Percentiles rank a stretch among this genome's conserved stretches.
These are phyloP conservation scores for Gentiana straminea DNA, from an alignment of 257 asterid species.

Conservation along the genomic window DNA sequence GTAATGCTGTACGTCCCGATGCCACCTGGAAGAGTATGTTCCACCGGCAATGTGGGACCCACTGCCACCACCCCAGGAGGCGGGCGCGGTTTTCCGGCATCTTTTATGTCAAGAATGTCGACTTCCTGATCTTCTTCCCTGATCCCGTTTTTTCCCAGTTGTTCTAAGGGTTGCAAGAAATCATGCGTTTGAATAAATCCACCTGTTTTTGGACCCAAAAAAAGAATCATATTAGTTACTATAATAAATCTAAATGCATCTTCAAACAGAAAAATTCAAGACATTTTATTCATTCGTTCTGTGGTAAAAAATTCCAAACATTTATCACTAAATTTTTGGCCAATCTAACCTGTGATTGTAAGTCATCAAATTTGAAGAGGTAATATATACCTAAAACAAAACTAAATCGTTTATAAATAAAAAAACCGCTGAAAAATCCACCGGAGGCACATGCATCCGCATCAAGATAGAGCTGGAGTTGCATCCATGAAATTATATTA, in stretches of 20 bases:
- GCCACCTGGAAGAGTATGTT: constrained; percentile 76
- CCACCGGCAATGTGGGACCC: constrained; percentile 30
- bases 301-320: no score
- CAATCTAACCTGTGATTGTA: no score
- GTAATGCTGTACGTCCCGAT: constrained; percentile 73
- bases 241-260: background rate
- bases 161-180: constrained; percentile 84
- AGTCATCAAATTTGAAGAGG: no score
- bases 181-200: constrained; percentile 71
- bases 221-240: background rate
- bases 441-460: background rate
- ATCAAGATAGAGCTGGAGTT: background rate
- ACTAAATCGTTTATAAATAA: no score
- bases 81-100: constrained; percentile 39
- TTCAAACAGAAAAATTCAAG: background rate
- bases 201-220: constrained; percentile 27
- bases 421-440: no score
- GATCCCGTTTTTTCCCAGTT: constrained; percentile 33
- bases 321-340: no score
- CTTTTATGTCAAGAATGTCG: constrained; percentile 15
- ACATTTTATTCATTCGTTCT: background rate
- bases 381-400: no score
- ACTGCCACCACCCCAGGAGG: constrained; percentile 7
- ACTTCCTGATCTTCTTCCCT: constrained; percentile 34
- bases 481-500: background rate